phyloP scores from a whole-genome alignment of 192 early-diverging fungal genomes.

The Diversispora epigaea region DNA sequence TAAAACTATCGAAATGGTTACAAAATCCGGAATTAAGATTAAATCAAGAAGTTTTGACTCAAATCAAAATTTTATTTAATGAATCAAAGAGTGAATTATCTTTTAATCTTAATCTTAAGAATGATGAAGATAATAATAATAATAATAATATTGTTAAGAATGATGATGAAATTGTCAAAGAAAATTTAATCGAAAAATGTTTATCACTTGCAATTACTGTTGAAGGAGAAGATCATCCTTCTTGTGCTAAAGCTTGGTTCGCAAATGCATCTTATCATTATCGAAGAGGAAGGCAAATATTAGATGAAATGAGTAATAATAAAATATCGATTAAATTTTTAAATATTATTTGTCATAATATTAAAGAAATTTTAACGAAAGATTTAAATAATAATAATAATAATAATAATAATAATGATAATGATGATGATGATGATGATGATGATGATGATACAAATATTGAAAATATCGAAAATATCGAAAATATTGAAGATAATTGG shows the following conservation, averaged over 20 bases:
- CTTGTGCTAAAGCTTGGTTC: conserved; percentile 62
- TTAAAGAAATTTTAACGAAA: conserved; percentile 12
- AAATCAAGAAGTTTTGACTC: neutral
- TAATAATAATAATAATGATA: neutral
- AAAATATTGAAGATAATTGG: too few species aligned
- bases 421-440: neutral
- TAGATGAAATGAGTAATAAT: conserved; percentile 47
- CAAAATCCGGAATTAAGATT: neutral
- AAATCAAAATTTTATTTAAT: neutral
- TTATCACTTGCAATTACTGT: conserved; percentile 45
- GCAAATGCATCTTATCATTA: conserved; percentile 58
- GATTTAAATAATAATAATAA: conserved; percentile 2
- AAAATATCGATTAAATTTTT: conserved; percentile 26
- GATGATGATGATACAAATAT: too few species aligned
- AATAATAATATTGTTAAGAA: neutral
- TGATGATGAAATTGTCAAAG: neutral
- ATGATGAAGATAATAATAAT: neutral
- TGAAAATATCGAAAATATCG: too few species aligned
- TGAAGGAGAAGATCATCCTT: conserved; percentile 9
- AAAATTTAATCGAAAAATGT: conserved; percentile 34
- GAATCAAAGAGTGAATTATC: neutral
- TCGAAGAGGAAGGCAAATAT: conserved; percentile 51
- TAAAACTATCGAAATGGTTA: conserved; percentile 48
- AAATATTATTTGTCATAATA: conserved; percentile 5
- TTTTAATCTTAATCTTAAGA: neutral